phyloP scores from a whole-genome alignment of 1,284 basidiomycete species.

The Ceratobasidium sp. region DNA sequence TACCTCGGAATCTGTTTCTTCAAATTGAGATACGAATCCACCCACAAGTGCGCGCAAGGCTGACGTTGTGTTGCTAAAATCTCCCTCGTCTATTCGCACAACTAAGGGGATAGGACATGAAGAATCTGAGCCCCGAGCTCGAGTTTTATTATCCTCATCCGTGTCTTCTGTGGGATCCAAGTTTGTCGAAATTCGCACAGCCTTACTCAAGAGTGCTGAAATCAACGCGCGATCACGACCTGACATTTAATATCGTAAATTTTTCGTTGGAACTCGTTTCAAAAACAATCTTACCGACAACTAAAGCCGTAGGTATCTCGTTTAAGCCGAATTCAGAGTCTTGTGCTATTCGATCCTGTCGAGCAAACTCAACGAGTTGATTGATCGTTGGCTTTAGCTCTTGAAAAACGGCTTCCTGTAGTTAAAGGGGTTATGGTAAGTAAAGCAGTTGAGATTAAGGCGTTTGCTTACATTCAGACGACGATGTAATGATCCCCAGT shows the following conservation, averaged over 20 bases:
- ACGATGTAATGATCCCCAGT: constrained; percentile 11
- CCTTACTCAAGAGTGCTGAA: constrained; percentile 21
- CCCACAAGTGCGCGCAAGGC: constrained; percentile 19
- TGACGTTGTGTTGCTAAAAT: constrained; percentile 30
- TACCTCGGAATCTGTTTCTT: constrained; percentile 12
- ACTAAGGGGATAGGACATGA: neutral
- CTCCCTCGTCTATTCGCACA: constrained; percentile 20
- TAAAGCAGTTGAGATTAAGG: neutral
- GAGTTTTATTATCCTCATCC: constrained; percentile 4
- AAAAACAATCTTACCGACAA: constrained; percentile 16
- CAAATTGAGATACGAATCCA: constrained; percentile 30
- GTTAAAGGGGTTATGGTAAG: neutral
- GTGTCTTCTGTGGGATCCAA: neutral
- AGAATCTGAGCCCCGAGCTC: too few relatives aligned
- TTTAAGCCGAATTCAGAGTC: constrained; percentile 27
- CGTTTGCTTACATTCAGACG: constrained; percentile 6
- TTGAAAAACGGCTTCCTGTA: neutral
- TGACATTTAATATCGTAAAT: neutral
- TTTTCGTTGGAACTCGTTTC: neutral
- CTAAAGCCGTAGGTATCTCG: constrained; percentile 32
- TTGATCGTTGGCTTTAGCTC: neutral
- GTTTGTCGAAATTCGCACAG: neutral
- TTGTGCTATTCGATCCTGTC: constrained; percentile 8
- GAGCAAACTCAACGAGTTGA: constrained; percentile 14
- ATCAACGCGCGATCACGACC: constrained; percentile 38